Evolutionary conservation across 2,329 filamentous ascomycete genomes (phyloP).

Genomic region (Diaporthe eres): DNA sequence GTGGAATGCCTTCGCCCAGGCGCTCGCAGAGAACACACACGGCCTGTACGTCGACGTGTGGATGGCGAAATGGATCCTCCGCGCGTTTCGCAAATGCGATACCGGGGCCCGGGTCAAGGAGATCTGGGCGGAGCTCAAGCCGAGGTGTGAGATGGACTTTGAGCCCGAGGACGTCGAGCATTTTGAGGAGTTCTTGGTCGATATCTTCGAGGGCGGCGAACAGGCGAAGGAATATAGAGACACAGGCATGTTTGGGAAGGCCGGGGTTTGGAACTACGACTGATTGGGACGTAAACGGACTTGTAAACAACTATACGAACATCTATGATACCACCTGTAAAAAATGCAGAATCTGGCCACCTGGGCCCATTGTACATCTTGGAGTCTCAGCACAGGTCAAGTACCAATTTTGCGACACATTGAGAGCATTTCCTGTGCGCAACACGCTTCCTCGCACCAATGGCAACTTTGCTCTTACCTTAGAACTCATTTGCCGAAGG

Average conservation of each 20-base stretch:
- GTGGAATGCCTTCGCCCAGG: slow-evolving; percentile 74
- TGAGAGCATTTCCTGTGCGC: not conserved
- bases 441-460: not conserved
- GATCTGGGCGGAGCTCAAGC: slow-evolving; percentile 66
- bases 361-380: not conserved
- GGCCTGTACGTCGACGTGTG: slow-evolving; percentile 69
- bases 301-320: slow-evolving; percentile 12
- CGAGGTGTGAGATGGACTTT: slow-evolving; percentile 61
- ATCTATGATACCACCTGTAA: slow-evolving; percentile 43
- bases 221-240: slow-evolving; percentile 49
- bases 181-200: slow-evolving; percentile 60
- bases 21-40: slow-evolving; percentile 62
- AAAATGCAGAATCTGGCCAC: slow-evolving; percentile 7
- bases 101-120: slow-evolving; percentile 64
- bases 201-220: slow-evolving; percentile 59
- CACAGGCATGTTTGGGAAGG: slow-evolving; percentile 38
- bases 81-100: slow-evolving; percentile 75
- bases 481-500: not conserved
- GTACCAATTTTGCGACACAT: no score
- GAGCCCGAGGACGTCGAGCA: slow-evolving; percentile 48
- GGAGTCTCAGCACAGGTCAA: not conserved
- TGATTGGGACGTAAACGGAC: slow-evolving; percentile 5
- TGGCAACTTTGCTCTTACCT: not conserved
- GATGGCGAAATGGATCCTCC: slow-evolving; percentile 72
- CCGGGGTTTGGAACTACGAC: not conserved